Base-by-base conservation (phyloP, 2,329 filamentous ascomycete genomes). In the Intubia oerlemansii region DNA sequence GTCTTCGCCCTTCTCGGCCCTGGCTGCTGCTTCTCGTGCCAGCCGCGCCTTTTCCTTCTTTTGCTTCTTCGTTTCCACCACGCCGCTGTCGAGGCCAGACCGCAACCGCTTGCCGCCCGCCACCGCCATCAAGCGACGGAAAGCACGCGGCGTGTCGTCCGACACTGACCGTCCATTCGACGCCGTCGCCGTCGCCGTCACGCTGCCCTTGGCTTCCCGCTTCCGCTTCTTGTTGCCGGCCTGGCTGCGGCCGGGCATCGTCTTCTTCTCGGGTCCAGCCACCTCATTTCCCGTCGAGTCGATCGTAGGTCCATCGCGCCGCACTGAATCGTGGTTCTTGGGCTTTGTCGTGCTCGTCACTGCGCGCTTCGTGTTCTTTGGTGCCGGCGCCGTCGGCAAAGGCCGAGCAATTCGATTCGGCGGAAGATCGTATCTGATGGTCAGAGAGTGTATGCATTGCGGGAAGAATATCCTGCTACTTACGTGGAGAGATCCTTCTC, bases 71-170 rank as follows among this genome's bases (percentile, higher is more conserved):
- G 33, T 29, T 25, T 9, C 56, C 44, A 18, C 22, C 1, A 21
- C 10, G n/a, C 78, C 78, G 37, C 88, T 66, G 44, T 91, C 75
- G 7, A 90, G 56, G 6, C 74, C 71, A 8, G 61, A 65, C 5
- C 61, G 59, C 8, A 61, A 48, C 34, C 59, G 64, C 43, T 68
- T 71, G n/a, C 66, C 60, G 11, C 56, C 50, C 23, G 73, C 65
- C 38, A 71, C 66, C 19, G 77, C 69, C 77, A 95, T 88, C 36
- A 95, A 54, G 10, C 82, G 71, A 36, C 68, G 67, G 50, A 98
- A 98, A 2, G 77, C 80, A 39, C 80, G 76, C 0, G 88, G 88
- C 2, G 78, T 84, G 51, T 95, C 88, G 46, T 91, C 72, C n/a
- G n/a, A n/a, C n/a, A n/a, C n/a, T n/a, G n/a, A n/a, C n/a, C n/a